These are phyloP conservation scores for Penicillium simplicissimum DNA, from an alignment of 495 filamentous ascomycete species.

Conservation along the genomic window DNA sequence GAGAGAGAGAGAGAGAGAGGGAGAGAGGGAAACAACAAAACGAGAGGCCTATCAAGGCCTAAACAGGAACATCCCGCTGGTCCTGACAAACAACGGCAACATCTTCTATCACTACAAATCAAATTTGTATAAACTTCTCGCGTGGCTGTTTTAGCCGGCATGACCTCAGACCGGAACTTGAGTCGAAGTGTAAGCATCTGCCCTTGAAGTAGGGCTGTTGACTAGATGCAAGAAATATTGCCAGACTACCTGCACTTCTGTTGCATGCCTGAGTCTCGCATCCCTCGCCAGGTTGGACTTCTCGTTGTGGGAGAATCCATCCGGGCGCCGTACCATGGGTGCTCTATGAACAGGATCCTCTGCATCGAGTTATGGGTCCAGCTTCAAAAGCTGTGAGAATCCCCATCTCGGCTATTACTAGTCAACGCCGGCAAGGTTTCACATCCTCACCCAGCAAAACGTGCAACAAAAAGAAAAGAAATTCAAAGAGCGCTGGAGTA, in stretches of 20 bases:
- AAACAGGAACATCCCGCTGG: too few species aligned
- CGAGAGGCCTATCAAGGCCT: too few species aligned
- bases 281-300: conserved; percentile 2
- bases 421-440: conserved; percentile 29
- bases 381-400: conserved; percentile 38
- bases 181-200: background rate
- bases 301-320: too few species aligned
- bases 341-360: conserved; percentile 57
- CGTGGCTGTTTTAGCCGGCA: background rate
- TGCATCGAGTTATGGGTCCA: conserved; percentile 42
- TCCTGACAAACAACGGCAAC: too few species aligned
- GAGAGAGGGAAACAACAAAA: too few species aligned
- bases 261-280: too few species aligned
- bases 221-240: too few species aligned
- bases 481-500: background rate
- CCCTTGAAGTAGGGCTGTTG: too few species aligned
- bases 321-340: too few species aligned
- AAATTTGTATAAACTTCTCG: background rate
- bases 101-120: too few species aligned
- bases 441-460: conserved; percentile 8
- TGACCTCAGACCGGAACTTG: background rate
- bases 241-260: too few species aligned
- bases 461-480: conserved; percentile 3
- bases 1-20: too few species aligned
- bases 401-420: conserved; percentile 52